Base-by-base conservation (phyloP, 164 flowering plant genomes). In the Annona squamosa region DNA sequence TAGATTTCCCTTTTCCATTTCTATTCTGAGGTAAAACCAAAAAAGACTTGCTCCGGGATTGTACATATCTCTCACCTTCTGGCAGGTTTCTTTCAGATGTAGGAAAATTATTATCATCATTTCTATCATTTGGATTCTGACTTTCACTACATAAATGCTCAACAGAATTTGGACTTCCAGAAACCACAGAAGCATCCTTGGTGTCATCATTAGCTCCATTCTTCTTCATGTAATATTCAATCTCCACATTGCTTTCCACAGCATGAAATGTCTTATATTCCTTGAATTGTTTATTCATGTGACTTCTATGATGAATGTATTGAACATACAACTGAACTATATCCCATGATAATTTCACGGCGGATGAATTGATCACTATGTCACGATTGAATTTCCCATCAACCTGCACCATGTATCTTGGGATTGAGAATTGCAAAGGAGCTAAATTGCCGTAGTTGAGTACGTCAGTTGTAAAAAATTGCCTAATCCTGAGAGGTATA, bases 271-370 rank as follows among this genome's bases (percentile, higher is more conserved):
- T 63, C 76, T 79, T 76, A 48, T 62, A 59, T 56, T 74, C 77
- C 65, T 74, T 71, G 59, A 41, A 68, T 17, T 75, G 63, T 42
- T 44, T 67, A 63, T 56, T 69, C 59, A n/a, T 65, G 78, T 90
- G 97, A 77, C 72, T 77, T 81, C 75, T 77, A n/a, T 81, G 79
- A 79, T 89, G 90, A 81, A 86, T 74, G 77, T 90, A 80, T 78
- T 91, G 93, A 71, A 89, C 80, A 81, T 82, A 88, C 63, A 81
- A 83, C 73, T 85, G 87, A 74, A 90, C 77, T 65, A 91, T 65
- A 77, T 86, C 85, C 71, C 79, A 80, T 4, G 87, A 83, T 67
- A 95, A 81, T 77, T 85, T 84, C 41, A 81, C 74, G 1, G 91
- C 91, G 74, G 90, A 87, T 56, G 78, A 81, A 70, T 80, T 78